A percentile compares a stretch with the other conserved stretches of the same genome.
Evolutionary conservation across 2,329 filamentous ascomycete species (phyloP).

Genomic region (Clonostachys solani): DNA sequence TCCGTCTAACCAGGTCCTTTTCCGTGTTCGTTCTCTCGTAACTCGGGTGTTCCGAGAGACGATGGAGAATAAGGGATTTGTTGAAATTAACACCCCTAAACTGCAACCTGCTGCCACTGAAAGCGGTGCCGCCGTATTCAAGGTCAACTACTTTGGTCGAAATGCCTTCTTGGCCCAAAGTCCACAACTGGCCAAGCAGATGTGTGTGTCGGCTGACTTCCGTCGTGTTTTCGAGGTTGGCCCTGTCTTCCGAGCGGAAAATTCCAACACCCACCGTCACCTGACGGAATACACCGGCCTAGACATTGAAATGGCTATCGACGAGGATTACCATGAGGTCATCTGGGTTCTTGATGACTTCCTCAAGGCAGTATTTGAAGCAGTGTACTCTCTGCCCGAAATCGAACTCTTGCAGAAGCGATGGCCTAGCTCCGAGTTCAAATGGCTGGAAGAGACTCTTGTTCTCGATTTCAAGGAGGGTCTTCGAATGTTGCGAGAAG

Average conservation of each 20-base stretch:
- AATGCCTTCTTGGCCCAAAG: conserved; percentile 87
- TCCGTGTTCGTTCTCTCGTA: conserved; percentile 79
- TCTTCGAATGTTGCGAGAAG: conserved; percentile 76
- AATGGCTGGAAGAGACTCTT: conserved; percentile 83
- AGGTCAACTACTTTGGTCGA: conserved; percentile 86
- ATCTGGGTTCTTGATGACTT: conserved; percentile 73
- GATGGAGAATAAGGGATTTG: conserved; percentile 72
- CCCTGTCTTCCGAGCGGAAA: conserved; percentile 83
- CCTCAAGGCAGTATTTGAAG: conserved; percentile 66
- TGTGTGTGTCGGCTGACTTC: conserved; percentile 87
- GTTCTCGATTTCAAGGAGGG: conserved; percentile 77
- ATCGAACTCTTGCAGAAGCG: conserved; percentile 76
- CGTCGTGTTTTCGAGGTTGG: conserved; percentile 75
- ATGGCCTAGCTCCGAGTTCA: conserved; percentile 81
- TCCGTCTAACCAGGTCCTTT: conserved; percentile 81
- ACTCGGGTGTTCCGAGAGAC: conserved; percentile 75
- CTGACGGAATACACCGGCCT: conserved; percentile 92
- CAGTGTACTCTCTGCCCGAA: conserved; percentile 51
- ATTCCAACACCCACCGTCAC: conserved; percentile 92
- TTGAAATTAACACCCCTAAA: conserved; percentile 93
- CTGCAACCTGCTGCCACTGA: conserved; percentile 87
- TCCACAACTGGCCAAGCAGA: conserved; percentile 89
- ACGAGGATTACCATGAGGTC: conserved; percentile 85
- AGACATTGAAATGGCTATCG: conserved; percentile 89
- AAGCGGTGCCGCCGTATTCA: conserved; percentile 87